Percentiles rank a stretch among this genome's conserved stretches.
Evolutionary conservation across 2,329 filamentous ascomycete genomes (phyloP).

Genomic region (Didymella glomerata): DNA sequence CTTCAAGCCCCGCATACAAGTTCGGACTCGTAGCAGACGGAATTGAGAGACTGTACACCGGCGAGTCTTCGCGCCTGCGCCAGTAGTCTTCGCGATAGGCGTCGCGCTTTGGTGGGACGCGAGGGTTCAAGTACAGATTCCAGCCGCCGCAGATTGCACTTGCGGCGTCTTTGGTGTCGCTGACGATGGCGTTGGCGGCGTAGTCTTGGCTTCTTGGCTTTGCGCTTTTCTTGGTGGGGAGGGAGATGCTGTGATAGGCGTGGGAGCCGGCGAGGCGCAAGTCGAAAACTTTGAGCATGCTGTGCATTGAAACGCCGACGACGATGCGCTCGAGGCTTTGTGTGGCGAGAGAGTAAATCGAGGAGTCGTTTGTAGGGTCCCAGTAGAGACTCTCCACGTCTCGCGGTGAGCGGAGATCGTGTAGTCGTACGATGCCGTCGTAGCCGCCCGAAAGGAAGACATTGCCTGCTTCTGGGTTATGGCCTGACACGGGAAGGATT

Average conservation of each 20-base stretch:
- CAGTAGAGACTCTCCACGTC: conserved; percentile 60
- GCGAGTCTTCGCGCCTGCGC: conserved; percentile 45
- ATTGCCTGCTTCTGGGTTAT: conserved; percentile 52
- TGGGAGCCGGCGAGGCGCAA: conserved; percentile 60
- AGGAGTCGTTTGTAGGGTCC: conserved; percentile 65
- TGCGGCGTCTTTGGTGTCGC: conserved; percentile 3
- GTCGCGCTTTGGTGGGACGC: conserved; percentile 28
- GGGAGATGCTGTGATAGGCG: conserved; percentile 48
- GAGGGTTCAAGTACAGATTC: conserved; percentile 58
- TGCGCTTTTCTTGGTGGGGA: conserved; percentile 18
- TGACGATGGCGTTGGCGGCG: conserved; percentile 28
- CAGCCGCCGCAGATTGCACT: conserved; percentile 46
- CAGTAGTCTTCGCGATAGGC: conserved; percentile 30
- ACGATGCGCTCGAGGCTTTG: conserved; percentile 66
- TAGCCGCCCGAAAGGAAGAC: conserved; percentile 69
- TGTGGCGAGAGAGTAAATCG: conserved; percentile 66
- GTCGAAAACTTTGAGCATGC: conserved; percentile 69
- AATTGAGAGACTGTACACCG: conserved; percentile 59
- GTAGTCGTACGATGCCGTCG: conserved; percentile 65
- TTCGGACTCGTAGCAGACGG: conserved; percentile 55
- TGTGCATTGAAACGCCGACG: conserved; percentile 65
- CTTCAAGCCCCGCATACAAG: conserved; percentile 60
- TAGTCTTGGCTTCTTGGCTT: conserved; percentile 19
- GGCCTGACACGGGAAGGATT: conserved; percentile 52
- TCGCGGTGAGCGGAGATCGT: conserved; percentile 65